These are phyloP conservation scores for Pachysandra terminalis DNA, from an alignment of 164 flowering plant species.

Conservation along the genomic window DNA sequence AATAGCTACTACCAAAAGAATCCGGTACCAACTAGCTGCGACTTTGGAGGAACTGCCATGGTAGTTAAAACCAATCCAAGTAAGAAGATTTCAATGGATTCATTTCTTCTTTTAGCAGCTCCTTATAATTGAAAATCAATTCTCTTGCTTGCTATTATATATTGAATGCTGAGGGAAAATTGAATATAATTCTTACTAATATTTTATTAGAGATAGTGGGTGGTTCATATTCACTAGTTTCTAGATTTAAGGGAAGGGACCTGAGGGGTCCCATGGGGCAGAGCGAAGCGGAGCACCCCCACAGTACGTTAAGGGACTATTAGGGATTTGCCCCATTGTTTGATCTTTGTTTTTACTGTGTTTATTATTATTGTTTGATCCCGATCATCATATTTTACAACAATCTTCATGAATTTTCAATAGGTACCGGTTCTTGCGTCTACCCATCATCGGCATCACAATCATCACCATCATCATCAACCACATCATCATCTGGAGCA, in stretches of 20 bases:
- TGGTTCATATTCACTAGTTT: no score
- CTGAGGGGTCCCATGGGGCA: no score
- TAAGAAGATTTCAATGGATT: slow-evolving; percentile 31
- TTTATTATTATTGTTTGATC: no score
- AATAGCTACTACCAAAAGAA: slow-evolving; percentile 88
- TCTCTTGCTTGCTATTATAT: not conserved
- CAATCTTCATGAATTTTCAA: slow-evolving; percentile 2
- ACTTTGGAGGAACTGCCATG: slow-evolving; percentile 77
- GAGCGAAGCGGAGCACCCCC: no score
- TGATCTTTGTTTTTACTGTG: no score
- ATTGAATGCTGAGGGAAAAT: not conserved
- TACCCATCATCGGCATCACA: slow-evolving; percentile 47
- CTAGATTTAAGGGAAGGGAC: no score
- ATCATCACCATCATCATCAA: slow-evolving; percentile 20
- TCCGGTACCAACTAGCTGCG: slow-evolving; percentile 70
- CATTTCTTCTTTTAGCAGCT: not conserved
- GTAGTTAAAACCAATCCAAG: slow-evolving; percentile 75
- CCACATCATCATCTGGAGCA: not conserved
- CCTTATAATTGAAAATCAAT: not conserved
- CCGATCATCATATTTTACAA: no score
- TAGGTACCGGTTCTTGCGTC: slow-evolving; percentile 73
- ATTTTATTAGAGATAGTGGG: no score
- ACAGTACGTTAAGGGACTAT: no score
- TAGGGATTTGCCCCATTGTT: no score
- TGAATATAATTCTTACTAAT: not conserved